phyloP scores from a whole-genome alignment of 2,329 filamentous ascomycete species.

The Stachybotrys chlorohalonatus region DNA sequence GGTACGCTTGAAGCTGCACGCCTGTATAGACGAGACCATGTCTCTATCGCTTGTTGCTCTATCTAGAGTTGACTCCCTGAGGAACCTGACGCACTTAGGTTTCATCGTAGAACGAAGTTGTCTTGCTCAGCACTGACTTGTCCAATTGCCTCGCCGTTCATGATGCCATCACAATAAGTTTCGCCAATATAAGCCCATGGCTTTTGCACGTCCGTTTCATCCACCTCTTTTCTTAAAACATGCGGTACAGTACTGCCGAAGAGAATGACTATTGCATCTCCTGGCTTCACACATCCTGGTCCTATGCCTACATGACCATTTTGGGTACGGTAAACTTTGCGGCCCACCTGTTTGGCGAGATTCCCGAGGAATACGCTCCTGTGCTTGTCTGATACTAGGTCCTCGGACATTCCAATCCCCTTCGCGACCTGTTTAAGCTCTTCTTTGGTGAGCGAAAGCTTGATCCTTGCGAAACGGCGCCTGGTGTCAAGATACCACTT shows the following conservation, averaged over 20 bases:
- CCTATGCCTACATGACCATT: slow-evolving; percentile 17
- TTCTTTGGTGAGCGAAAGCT: background rate
- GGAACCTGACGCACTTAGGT: too few relatives aligned
- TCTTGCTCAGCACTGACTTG: background rate
- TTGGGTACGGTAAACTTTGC: slow-evolving; percentile 17
- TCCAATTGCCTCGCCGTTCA: slow-evolving; percentile 19
- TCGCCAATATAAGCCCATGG: slow-evolving; percentile 19
- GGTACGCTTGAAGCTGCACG: too few relatives aligned
- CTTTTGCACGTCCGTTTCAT: background rate
- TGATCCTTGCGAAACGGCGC: slow-evolving; percentile 4
- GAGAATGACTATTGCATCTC: slow-evolving; percentile 17
- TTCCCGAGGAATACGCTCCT: slow-evolving; percentile 6
- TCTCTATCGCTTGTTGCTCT: too few relatives aligned
- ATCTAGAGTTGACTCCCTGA: too few relatives aligned
- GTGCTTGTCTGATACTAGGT: slow-evolving; percentile 1
- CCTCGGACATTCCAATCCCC: slow-evolving; percentile 7
- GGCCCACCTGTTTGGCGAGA: slow-evolving; percentile 9
- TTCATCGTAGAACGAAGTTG: too few relatives aligned
- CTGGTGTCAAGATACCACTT: slow-evolving; percentile 1
- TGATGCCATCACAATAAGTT: slow-evolving; percentile 23
- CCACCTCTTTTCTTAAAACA: slow-evolving; percentile 9
- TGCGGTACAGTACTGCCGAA: slow-evolving; percentile 18
- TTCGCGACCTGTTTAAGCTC: background rate
- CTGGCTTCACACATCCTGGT: slow-evolving; percentile 1
- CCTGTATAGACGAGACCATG: too few relatives aligned